Evolutionary conservation across 2,329 filamentous ascomycete genomes (phyloP).

Genomic region (Aspergillus sp.): DNA sequence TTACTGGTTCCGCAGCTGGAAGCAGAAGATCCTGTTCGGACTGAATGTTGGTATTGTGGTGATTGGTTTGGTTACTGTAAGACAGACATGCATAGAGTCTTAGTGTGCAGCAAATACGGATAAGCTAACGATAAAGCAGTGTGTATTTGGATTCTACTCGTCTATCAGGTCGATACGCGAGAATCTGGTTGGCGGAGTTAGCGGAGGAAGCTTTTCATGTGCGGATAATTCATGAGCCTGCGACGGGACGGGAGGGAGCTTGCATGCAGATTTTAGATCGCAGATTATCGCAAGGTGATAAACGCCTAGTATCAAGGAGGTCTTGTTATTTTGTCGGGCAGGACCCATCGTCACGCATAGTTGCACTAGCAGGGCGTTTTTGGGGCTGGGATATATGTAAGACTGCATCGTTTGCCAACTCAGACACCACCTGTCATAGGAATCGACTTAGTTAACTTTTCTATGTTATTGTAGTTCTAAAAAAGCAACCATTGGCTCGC

Average conservation of each 20-base stretch:
- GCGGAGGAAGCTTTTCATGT: slow-evolving; percentile 15
- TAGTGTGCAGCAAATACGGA: neutral
- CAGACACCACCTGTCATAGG: too few relatives aligned
- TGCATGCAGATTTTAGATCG: too few relatives aligned
- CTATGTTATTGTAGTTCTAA: too few relatives aligned
- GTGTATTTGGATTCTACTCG: slow-evolving; percentile 19
- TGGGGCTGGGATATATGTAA: too few relatives aligned
- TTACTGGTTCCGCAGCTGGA: slow-evolving; percentile 14
- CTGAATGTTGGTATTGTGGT: slow-evolving; percentile 9
- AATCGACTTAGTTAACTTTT: too few relatives aligned
- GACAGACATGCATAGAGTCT: neutral
- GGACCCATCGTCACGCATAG: too few relatives aligned
- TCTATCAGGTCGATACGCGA: slow-evolving; percentile 17
- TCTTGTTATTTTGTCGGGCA: too few relatives aligned
- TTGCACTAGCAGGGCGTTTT: too few relatives aligned
- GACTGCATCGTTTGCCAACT: too few relatives aligned
- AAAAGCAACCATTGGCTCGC: too few relatives aligned
- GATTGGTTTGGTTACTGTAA: slow-evolving; percentile 8
- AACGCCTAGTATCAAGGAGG: too few relatives aligned
- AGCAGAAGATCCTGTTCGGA: slow-evolving; percentile 13
- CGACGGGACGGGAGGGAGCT: too few relatives aligned
- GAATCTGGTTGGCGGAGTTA: slow-evolving; percentile 8
- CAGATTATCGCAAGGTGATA: neutral
- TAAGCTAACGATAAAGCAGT: slow-evolving; percentile 11
- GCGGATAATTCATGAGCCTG: slow-evolving; percentile 9